A percentile compares a stretch with the other conserved stretches of the same genome.
These are phyloP conservation scores for Penicillium sp. DNA, from an alignment of 2,329 filamentous ascomycete genomes.

Conservation along the genomic window DNA sequence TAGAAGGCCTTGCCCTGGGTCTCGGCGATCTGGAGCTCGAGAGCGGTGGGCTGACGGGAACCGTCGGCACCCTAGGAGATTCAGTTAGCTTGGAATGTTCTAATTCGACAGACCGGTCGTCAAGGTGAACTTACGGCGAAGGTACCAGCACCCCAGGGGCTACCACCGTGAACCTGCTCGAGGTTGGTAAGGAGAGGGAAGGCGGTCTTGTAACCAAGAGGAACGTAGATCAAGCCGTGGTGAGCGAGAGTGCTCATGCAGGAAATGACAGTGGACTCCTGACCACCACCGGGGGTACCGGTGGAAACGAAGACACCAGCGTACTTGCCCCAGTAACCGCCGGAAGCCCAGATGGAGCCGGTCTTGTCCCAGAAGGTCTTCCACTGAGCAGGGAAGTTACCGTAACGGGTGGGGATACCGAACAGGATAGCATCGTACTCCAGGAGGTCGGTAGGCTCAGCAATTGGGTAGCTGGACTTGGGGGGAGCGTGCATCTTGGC, in stretches of 20 bases:
- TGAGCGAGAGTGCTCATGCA: constrained; percentile 85
- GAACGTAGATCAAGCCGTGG: constrained; percentile 96
- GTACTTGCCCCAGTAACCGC: constrained; percentile 82
- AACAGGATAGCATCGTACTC: constrained; percentile 87
- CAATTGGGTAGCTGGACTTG: constrained; percentile 70
- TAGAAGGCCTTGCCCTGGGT: constrained; percentile 88
- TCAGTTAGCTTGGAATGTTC: constrained; percentile 14
- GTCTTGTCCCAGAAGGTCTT: constrained; percentile 85
- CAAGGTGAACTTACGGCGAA: constrained; percentile 63
- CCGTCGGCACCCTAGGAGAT: constrained; percentile 66
- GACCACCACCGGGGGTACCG: constrained; percentile 82
- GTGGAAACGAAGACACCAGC: constrained; percentile 90
- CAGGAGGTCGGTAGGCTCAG: constrained; percentile 65
- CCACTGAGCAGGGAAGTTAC: constrained; percentile 97
- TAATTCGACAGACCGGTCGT: neutral
- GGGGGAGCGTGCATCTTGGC: constrained; percentile 86
- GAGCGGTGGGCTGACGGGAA: constrained; percentile 73
- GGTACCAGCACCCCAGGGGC: constrained; percentile 91
- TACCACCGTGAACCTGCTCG: constrained; percentile 80
- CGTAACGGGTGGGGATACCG: constrained; percentile 93
- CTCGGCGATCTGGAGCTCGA: constrained; percentile 78
- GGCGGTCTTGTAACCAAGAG: constrained; percentile 83
- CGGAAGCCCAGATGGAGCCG: constrained; percentile 78
- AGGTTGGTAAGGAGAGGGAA: constrained; percentile 74
- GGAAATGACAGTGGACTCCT: constrained; percentile 83